phyloP scores from a whole-genome alignment of 2,329 filamentous ascomycete species.

The Lizonia empirigonia region DNA sequence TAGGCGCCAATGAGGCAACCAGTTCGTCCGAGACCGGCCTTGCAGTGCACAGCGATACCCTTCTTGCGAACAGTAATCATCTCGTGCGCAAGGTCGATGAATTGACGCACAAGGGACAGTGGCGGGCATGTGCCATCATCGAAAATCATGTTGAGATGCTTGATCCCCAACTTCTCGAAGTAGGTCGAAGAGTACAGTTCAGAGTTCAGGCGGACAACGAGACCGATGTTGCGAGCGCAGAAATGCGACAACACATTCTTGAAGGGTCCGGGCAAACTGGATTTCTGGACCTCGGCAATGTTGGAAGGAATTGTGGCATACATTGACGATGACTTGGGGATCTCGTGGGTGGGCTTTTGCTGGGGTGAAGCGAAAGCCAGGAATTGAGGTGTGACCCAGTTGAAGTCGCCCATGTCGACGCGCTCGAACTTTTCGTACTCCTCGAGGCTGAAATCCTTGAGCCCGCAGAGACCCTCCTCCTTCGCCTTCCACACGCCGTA shows the following conservation, averaged over 20 bases:
- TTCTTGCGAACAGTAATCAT: slow-evolving; percentile 91
- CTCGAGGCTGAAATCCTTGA: slow-evolving; percentile 94
- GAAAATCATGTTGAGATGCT: slow-evolving; percentile 99
- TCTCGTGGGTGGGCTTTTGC: slow-evolving; percentile 73
- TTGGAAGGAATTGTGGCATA: slow-evolving; percentile 77
- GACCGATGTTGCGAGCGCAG: slow-evolving; percentile 81
- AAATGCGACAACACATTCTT: slow-evolving; percentile 96
- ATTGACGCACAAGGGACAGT: slow-evolving; percentile 86
- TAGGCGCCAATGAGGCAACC: slow-evolving; percentile 97
- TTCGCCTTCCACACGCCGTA: slow-evolving; percentile 99
- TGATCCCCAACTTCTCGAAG: slow-evolving; percentile 92
- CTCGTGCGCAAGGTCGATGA: slow-evolving; percentile 92
- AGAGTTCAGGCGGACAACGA: slow-evolving; percentile 95
- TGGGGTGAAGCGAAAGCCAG: slow-evolving; percentile 96
- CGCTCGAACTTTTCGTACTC: slow-evolving; percentile 96
- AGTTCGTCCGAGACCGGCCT: slow-evolving; percentile 92
- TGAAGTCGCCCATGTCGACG: slow-evolving; percentile 98
- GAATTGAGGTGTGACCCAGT: slow-evolving; percentile 96
- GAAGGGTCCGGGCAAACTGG: slow-evolving; percentile 81
- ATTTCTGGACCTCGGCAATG: slow-evolving; percentile 71
- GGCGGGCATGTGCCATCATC: slow-evolving; percentile 96
- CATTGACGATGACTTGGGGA: slow-evolving; percentile 73
- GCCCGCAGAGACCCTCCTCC: slow-evolving; percentile 86
- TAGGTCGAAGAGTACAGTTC: slow-evolving; percentile 96
- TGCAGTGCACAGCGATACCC: slow-evolving; percentile 97